A percentile compares a stretch with the other conserved stretches of the same genome.
These are phyloP conservation scores for Sclerotiophoma versabilis DNA, from an alignment of 2,329 filamentous ascomycete species.

Conservation along the genomic window DNA sequence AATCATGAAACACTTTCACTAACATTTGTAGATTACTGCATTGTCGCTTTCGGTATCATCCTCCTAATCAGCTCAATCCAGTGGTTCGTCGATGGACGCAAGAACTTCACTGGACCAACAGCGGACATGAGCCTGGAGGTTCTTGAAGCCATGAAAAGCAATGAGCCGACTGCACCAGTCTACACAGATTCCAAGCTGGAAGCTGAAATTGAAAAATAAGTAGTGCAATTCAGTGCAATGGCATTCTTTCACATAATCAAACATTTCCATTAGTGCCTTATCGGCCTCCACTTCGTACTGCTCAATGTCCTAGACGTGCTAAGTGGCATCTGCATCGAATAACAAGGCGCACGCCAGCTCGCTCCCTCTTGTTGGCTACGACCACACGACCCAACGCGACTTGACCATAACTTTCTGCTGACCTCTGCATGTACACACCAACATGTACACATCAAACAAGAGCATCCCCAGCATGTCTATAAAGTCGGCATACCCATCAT, in stretches of 20 bases:
- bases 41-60: constrained; percentile 65
- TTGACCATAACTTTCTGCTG: no score
- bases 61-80: constrained; percentile 64
- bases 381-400: no score
- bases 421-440: no score
- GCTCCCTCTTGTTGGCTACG: no score
- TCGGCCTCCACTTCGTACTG: no score
- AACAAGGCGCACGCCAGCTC: no score
- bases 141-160: constrained; percentile 39
- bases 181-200: constrained; percentile 59
- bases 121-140: constrained; percentile 53
- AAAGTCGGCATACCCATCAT: no score
- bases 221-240: background rate
- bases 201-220: constrained; percentile 1
- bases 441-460: no score
- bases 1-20: constrained; percentile 6
- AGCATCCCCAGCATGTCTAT: no score
- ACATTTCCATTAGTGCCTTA: no score
- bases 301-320: background rate
- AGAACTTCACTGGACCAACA: constrained; percentile 64
- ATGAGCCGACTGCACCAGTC: constrained; percentile 50
- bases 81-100: constrained; percentile 67
- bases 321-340: background rate
- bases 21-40: constrained; percentile 55
- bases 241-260: background rate